Base-by-base conservation (phyloP, 305 asterid species). In the Ruellia speciosa region DNA sequence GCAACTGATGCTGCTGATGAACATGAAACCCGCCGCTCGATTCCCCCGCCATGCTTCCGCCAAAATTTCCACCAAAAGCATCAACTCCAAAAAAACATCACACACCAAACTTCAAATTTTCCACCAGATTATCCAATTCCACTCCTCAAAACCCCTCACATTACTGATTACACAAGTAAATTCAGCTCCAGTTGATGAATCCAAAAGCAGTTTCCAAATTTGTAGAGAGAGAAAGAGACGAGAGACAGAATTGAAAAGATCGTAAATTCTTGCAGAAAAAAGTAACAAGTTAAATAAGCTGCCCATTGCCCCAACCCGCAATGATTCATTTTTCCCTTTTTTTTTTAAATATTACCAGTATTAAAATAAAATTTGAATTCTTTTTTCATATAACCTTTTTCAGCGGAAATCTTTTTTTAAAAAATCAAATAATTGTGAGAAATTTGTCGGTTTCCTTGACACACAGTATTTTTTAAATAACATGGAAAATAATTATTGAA, bases 21-120 rank as follows among this genome's bases (percentile, higher is more conserved):
- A 49, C 68, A 40, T 61, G 64, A 41, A 73, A 73, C 43, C 77
- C 71, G 37, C 71, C 74, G 63, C 66, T 60, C 18, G 73, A 69
- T 11, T 77, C 78, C 56, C 71, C 64, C 53, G 77, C 69, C 83
- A 71, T 74, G 64, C 3, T 7, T 7, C 16, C 16, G 16, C 14
- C 6, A 12, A 12, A 56, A 40, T 70, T 19, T 47, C 24, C 61
- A 59, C 48, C 72, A 52, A 55, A 58, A 54, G 63, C 69, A 52
- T 63, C 2, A 47, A 47, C 14, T 14, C 45, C 13, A 15, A 47
- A 13, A 4, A 10, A 41, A 43, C 52, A 70, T 34, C 56, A 40
- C 10, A 39, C 19, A 14, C 14, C 52, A 16, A 47, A 4, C 19
- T 9, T 6, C 52, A 12, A 47, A 6, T 4, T 9, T n/a, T 13